Conservation (phyloP, 2,329 filamentous ascomycete genomes). For the Elsinoe batatas region DNA sequence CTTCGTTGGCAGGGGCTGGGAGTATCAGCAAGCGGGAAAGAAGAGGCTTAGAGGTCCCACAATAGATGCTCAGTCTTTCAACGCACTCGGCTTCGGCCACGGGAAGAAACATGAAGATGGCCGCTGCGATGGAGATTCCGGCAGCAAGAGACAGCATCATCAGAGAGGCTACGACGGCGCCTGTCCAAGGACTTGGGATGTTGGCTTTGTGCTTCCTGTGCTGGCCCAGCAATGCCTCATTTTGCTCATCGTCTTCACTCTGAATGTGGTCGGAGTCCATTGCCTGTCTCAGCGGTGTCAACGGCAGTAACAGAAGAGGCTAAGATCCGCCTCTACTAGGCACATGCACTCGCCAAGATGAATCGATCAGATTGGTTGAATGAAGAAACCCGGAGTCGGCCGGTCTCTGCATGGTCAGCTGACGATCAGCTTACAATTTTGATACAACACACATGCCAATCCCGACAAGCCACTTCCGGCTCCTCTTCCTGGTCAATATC, state of each 20-base stretch:
- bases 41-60: background rate
- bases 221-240: background rate
- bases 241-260: background rate
- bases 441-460: background rate
- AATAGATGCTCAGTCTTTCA: background rate
- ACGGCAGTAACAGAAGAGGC: too few species aligned
- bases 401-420: background rate
- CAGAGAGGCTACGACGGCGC: background rate
- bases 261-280: background rate
- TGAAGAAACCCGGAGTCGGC: background rate
- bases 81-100: background rate
- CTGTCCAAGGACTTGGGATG: background rate
- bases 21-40: too few species aligned
- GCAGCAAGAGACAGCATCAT: background rate
- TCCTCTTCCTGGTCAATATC: background rate
- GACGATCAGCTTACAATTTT: background rate
- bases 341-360: too few species aligned
- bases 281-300: too few species aligned
- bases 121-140: background rate
- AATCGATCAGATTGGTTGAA: background rate
- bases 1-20: slow-evolving; percentile 12
- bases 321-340: too few species aligned
- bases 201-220: background rate
- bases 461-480: background rate
- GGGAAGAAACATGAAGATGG: background rate